Percentiles rank a stretch among this genome's conserved stretches.
Conservation (phyloP, 1,284 basidiomycete species). For the Leccinum brunneo-olivaceum region DNA sequence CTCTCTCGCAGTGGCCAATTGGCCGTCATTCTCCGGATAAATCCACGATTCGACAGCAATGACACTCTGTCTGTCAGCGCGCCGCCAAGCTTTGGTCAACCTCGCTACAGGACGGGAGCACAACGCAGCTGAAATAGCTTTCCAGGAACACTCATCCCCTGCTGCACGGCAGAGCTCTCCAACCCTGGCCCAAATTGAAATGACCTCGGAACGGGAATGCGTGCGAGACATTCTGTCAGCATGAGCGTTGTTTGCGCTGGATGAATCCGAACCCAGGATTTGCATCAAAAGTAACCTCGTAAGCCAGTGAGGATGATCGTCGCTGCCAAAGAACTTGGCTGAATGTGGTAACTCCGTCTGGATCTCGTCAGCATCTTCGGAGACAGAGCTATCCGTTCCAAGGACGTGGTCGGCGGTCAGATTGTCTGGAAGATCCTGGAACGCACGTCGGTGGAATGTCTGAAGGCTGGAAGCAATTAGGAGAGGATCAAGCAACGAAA, state of each 20-base stretch:
- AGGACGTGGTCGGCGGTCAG: slow-evolving; percentile 45
- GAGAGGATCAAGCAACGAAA: slow-evolving; percentile 51
- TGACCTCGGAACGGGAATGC: slow-evolving; percentile 63
- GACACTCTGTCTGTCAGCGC: slow-evolving; percentile 54
- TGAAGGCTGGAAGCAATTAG: slow-evolving; percentile 55
- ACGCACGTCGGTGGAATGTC: slow-evolving; percentile 47
- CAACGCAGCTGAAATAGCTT: slow-evolving; percentile 59
- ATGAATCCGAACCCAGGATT: slow-evolving; percentile 54
- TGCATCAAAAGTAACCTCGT: slow-evolving; percentile 65
- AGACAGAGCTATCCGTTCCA: slow-evolving; percentile 17
- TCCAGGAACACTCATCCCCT: slow-evolving; percentile 74
- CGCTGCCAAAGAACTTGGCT: slow-evolving; percentile 54
- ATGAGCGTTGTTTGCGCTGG: slow-evolving; percentile 20
- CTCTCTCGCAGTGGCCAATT: slow-evolving; percentile 31
- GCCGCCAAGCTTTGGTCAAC: slow-evolving; percentile 70
- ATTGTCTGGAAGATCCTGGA: slow-evolving; percentile 45
- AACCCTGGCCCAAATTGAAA: slow-evolving; percentile 62
- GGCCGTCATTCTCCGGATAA: slow-evolving; percentile 36
- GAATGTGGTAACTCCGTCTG: slow-evolving; percentile 15
- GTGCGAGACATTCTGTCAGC: slow-evolving; percentile 51
- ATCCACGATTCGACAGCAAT: slow-evolving; percentile 63
- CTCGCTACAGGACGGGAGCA: slow-evolving; percentile 68
- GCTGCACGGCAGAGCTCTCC: slow-evolving; percentile 60
- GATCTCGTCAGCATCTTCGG: slow-evolving; percentile 9
- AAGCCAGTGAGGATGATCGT: slow-evolving; percentile 70